Evolutionary conservation across 768 basidiomycete genomes (phyloP).

Genomic region (Heimioporus sp.): DNA sequence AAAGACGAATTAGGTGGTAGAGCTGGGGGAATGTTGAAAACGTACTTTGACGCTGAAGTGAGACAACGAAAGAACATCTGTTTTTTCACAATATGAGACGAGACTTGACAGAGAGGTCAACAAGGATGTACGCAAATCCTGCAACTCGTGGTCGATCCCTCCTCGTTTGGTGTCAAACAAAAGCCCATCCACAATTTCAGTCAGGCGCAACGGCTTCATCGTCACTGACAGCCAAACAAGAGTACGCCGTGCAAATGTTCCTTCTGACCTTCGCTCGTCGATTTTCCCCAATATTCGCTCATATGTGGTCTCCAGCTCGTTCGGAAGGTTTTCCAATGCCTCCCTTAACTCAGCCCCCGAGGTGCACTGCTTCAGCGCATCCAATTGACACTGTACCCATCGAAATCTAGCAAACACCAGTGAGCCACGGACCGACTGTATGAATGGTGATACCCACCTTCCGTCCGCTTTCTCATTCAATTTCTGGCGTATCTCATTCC

Average conservation of each 20-base stretch:
- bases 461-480: background rate
- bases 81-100: background rate
- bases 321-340: too few relatives aligned
- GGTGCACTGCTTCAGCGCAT: background rate
- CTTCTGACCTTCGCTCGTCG: too few relatives aligned
- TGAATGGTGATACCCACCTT: background rate
- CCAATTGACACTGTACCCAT: conserved; percentile 6
- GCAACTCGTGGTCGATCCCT: too few relatives aligned
- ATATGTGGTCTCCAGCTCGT: too few relatives aligned
- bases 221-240: too few relatives aligned
- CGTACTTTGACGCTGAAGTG: conserved; percentile 3
- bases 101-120: background rate
- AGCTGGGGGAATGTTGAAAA: background rate
- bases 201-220: too few relatives aligned
- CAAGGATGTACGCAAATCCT: too few relatives aligned
- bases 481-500: background rate
- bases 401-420: background rate
- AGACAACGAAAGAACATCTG: background rate
- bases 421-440: background rate
- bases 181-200: too few relatives aligned
- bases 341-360: background rate
- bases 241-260: too few relatives aligned
- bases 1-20: too few relatives aligned
- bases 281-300: too few relatives aligned
- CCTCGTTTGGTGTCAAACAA: too few relatives aligned